phyloP scores from a whole-genome alignment of 352 stramenopile genomes.

The Globisporangium cylindrosporum region DNA sequence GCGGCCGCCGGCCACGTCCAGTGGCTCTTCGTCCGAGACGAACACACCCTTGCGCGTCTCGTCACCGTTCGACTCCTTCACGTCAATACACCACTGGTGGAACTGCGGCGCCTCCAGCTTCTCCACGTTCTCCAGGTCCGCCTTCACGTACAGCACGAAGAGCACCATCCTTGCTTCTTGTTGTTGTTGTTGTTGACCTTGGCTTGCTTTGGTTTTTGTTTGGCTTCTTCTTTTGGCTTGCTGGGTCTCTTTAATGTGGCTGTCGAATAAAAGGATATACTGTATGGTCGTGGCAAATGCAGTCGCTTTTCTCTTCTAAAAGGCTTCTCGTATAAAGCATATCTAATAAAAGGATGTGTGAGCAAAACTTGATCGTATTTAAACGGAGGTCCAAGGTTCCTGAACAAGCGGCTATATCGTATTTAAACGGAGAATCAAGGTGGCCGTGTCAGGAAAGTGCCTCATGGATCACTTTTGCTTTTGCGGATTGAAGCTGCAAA shows the following conservation, averaged over 20 bases:
- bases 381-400: too few species aligned
- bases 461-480: not conserved
- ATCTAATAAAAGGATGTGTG: not conserved
- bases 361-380: not conserved
- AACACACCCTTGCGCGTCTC: conserved; percentile 77
- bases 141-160: conserved; percentile 86
- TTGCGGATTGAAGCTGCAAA: not conserved
- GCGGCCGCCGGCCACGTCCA: conserved; percentile 72
- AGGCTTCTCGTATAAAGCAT: too few species aligned
- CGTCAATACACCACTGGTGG: conserved; percentile 82
- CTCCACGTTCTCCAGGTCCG: conserved; percentile 85
- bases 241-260: not conserved
- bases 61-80: conserved; percentile 78
- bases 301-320: not conserved
- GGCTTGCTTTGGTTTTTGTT: not conserved
- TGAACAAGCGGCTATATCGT: too few species aligned
- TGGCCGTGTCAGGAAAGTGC: not conserved
- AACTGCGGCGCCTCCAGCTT: conserved; percentile 58
- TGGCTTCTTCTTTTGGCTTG: not conserved
- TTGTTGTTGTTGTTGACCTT: conserved; percentile 2
- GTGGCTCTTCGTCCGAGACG: conserved; percentile 75
- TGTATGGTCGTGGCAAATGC: too few species aligned
- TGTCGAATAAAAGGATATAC: not conserved
- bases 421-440: not conserved
- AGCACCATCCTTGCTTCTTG: conserved; percentile 55